These are phyloP conservation scores for Baorangia bicolor DNA, from an alignment of 768 basidiomycete species.

Conservation along the genomic window DNA sequence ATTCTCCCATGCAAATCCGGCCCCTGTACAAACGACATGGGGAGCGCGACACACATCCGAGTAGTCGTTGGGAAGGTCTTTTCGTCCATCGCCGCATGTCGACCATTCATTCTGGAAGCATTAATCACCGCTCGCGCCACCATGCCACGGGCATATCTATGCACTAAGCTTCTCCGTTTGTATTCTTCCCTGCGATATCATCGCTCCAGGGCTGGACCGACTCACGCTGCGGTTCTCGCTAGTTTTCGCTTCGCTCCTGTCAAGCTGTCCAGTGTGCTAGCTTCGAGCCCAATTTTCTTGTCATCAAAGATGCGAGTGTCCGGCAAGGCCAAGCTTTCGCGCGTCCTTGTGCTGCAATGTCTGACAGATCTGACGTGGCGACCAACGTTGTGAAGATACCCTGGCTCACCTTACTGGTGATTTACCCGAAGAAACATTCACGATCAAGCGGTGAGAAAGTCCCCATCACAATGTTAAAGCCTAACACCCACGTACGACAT, in stretches of 20 bases:
- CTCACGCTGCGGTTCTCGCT: slow-evolving; percentile 9
- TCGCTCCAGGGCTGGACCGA: slow-evolving; percentile 20
- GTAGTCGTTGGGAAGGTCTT: slow-evolving; percentile 14
- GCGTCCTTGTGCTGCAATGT: background rate
- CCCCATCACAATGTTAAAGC: slow-evolving; percentile 13
- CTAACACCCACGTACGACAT: slow-evolving; percentile 8
- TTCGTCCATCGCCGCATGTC: slow-evolving; percentile 25
- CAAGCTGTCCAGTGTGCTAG: slow-evolving; percentile 3
- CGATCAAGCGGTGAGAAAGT: slow-evolving; percentile 21
- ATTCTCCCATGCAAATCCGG: slow-evolving; percentile 31
- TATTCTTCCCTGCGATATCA: slow-evolving; percentile 27
- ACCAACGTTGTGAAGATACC: background rate
- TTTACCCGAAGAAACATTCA: slow-evolving; percentile 5
- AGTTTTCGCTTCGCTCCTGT: slow-evolving; percentile 18
- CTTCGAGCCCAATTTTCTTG: slow-evolving; percentile 7
- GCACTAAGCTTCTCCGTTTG: slow-evolving; percentile 22
- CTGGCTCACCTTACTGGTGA: background rate
- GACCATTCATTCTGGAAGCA: slow-evolving; percentile 25
- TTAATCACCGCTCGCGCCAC: slow-evolving; percentile 34
- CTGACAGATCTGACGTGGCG: slow-evolving; percentile 1
- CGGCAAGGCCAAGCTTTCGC: background rate
- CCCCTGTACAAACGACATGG: slow-evolving; percentile 8
- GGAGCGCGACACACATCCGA: background rate
- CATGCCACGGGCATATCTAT: slow-evolving; percentile 19
- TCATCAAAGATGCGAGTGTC: background rate